Base-by-base conservation (phyloP, 1,139 yeast species). In the Blastobotrys illinoisensis region DNA sequence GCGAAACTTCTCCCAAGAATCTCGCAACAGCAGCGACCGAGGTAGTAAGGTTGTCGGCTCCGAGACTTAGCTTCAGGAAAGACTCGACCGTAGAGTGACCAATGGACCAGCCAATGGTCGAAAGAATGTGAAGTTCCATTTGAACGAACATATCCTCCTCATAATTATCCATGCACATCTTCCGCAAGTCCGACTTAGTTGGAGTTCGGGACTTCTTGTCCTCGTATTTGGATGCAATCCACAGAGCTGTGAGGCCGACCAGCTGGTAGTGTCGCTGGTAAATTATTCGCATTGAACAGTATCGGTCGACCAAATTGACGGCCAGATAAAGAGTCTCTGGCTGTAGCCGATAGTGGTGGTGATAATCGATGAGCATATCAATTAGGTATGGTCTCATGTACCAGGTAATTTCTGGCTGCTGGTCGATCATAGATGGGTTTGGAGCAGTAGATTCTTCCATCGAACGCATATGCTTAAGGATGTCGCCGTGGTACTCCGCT, bases 141-240 rank as follows among this genome's bases (percentile, higher is more conserved):
- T 91, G 97, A 47, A 87, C 80, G 72, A 93, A 91, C 96, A 91
- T 89, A 60, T 86, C 87, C 63, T 86, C 89, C 63, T 89, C 96
- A 69, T 89, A 91, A n/a, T 90, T 90, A 64, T 84, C 81, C 63
- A 96, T 79, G 72, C 96, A 87, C 88, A 89, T 83, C 62, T 82
- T 75, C 16, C 84, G 79, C 60, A 90, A 79, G 68, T 90, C 96
- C 54, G 80, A 79, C 58, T 90, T 75, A 1, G 93, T 84, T 19
- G 97, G 97, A 9, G 89, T 93, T 58, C 93, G 77, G 57, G 84
- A 80, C 73, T 91, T 91, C 68, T 89, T 88, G 72, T 91, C 97
- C 69, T 91, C 96, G 71, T 88, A 90, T 72, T 93, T 93, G 54
- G 96, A 88, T 13, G 98, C 97, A 54, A 93, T 83, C 97, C 98